Base-by-base conservation (phyloP, 495 filamentous ascomycete genomes). In the Neurospora sp. region DNA sequence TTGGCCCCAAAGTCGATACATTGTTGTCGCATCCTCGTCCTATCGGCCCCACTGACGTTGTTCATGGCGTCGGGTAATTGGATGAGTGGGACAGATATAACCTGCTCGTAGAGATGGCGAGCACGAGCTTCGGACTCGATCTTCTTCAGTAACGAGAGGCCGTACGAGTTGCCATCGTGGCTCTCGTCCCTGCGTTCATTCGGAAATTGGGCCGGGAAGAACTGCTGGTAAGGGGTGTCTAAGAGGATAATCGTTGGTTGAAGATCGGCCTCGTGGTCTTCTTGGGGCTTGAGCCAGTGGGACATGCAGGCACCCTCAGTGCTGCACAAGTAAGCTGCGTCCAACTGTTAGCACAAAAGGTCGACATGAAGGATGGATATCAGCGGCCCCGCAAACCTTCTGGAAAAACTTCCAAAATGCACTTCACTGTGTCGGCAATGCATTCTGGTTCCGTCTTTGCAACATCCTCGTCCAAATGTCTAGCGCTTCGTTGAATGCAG, bases 1-100 rank as follows among this genome's bases (percentile, higher is more conserved):
- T 91, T 84, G 12, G 95, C 95, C 68, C 95, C 95, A 31, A 89
- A 88, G 78, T 97, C 93, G 14, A 98, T 81, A 81, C 91, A 96
- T 75, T 85, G 87, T 71, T 91, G 86, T 61, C 85, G 78, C 70
- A 85, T 81, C 71, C 77, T 75, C 74, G 84, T 78, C 79, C 85
- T 81, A 78, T 84, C 77, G 66, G 81, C 59, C 42, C 73, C 87
- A 35, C 66, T 81, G 38, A 77, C 83, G 66, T 81, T 78, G 75
- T 79, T 74, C 48, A 75, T 70, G 37, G 74, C 75, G 70, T 84
- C 78, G 73, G 82, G 79, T 38, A 78, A 80, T 69, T 76, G 78
- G 71, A 94, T 79, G 53, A 96, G 80, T 41, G 92, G 90, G 70
- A 96, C 85, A 3, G 92, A 91, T 38, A 95, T 85, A 48, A 96